Conservation (phyloP, 179 eudicot genomes). For the Silene vulgaris region DNA sequence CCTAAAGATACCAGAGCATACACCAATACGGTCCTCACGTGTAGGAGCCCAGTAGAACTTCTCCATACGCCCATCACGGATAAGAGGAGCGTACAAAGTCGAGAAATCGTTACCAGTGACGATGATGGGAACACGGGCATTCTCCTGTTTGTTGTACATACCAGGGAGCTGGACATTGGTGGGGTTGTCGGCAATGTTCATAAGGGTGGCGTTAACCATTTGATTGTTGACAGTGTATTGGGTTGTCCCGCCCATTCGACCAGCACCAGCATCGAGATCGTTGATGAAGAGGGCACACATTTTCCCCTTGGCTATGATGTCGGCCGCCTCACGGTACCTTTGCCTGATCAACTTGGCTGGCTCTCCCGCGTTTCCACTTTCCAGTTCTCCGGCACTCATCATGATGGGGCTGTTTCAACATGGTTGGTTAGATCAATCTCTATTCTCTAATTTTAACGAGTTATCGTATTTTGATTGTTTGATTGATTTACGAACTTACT, state of each 20-base stretch:
- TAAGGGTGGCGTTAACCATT: conserved; percentile 80
- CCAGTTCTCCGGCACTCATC: conserved; percentile 90
- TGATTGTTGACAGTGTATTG: conserved; percentile 87
- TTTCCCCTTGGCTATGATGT: conserved; percentile 70
- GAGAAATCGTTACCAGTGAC: conserved; percentile 86
- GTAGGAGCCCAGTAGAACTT: conserved; percentile 90
- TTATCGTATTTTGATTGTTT: not conserved
- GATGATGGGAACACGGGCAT: conserved; percentile 67
- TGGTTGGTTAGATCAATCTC: not conserved
- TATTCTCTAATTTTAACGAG: too few relatives aligned
- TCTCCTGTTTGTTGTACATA: conserved; percentile 81
- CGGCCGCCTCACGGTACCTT: conserved; percentile 78
- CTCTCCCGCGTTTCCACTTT: conserved; percentile 84
- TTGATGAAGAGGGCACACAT: conserved; percentile 83
- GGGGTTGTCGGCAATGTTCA: conserved; percentile 85
- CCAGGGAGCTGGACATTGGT: conserved; percentile 86
- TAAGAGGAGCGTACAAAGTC: conserved; percentile 69
- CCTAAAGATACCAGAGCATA: conserved; percentile 56
- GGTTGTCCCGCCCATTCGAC: conserved; percentile 77
- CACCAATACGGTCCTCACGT: conserved; percentile 77
- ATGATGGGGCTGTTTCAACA: conserved; percentile 75
- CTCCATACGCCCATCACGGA: conserved; percentile 95
- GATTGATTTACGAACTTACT: conserved; percentile 36
- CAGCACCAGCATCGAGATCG: conserved; percentile 83
- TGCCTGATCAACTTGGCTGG: conserved; percentile 75